Conservation (phyloP, 345 rosid species). For the Excoecaria cochinchinensis region DNA sequence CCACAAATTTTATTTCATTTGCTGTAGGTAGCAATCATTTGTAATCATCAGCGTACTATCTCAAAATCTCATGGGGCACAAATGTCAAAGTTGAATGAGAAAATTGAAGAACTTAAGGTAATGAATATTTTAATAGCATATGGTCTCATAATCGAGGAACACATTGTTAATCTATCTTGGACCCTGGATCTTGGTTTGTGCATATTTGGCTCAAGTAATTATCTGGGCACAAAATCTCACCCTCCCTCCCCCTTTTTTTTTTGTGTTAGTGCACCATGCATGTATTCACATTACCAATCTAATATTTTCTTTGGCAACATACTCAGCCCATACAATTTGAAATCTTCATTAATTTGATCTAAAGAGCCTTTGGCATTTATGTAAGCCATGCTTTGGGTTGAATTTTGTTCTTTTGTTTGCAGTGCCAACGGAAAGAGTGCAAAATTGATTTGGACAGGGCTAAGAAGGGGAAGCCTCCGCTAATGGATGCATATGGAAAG, state of each 20-base stretch:
- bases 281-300: background rate
- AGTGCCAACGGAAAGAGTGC: constrained; percentile 66
- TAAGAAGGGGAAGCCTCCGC: constrained; percentile 83
- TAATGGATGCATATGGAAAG: constrained; percentile 85
- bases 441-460: constrained; percentile 76
- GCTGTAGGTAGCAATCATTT: constrained; percentile 92
- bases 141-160: background rate
- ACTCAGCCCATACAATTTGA: background rate
- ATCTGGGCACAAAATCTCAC: background rate
- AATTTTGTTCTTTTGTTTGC: constrained; percentile 22
- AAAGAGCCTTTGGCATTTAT: background rate
- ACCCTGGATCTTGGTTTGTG: background rate
- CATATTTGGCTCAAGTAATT: background rate
- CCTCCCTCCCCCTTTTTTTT: background rate
- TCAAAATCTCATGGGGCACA: constrained; percentile 83
- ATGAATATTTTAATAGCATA: background rate
- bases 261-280: background rate
- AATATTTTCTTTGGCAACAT: background rate
- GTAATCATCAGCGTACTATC: constrained; percentile 94
- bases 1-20: constrained; percentile 19
- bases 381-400: constrained; percentile 13
- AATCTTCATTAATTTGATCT: background rate
- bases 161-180: background rate
- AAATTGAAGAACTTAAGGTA: constrained; percentile 81
- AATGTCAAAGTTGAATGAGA: constrained; percentile 70